Base-by-base conservation (phyloP, 768 basidiomycete genomes). In the Hygrophorus pudorinus region DNA sequence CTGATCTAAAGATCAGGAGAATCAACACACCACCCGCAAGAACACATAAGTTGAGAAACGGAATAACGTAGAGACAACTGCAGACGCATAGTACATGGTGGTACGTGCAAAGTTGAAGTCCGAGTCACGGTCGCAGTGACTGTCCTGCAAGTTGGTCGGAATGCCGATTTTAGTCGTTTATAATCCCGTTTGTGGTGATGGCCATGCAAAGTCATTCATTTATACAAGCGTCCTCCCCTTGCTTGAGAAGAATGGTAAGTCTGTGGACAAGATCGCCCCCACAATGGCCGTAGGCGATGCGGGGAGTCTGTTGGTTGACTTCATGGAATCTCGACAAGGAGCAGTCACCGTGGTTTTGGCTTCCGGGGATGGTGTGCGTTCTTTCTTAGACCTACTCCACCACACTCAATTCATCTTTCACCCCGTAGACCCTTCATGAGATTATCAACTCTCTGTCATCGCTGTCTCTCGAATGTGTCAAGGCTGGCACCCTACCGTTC, bases 401-500 rank as follows among this genome's bases (percentile, higher is more conserved):
- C 7, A 24, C 24, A 7, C 24, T 24, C 24, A 24, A 24, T 7
- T 24, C 24, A n/a, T n/a, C n/a, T n/a, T n/a, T n/a, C 24, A 24
- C 24, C 24, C 24, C n/a, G n/a, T n/a, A 24, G 24, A 96, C 92
- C 1, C 67, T 91, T 31, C 88, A 94, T 59, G 92, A 98, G 53
- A 75, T 94, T 49, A 70, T 92, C 56, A 85, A 83, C 49, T 70
- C 70, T 9, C 56, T 88, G 28, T 60, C 67, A 30, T 55, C 56
- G 17, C 51, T 53, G 13, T 29, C 50, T 13, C 41, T 55, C 32
- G n/a, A n/a, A n/a, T n/a, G n/a, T n/a, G n/a, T n/a, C n/a, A 56
- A 51, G 16, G 50, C 47, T 13, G 50, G 45, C 12, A 39, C 45
- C 3, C 47, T 51, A 29, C 55, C 54, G 38, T n/a, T n/a, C n/a